Evolutionary conservation across 495 filamentous ascomycete genomes (phyloP), one percentile per base, ranked within the genome.

Genomic region (Hypoxylon intermedium): DNA sequence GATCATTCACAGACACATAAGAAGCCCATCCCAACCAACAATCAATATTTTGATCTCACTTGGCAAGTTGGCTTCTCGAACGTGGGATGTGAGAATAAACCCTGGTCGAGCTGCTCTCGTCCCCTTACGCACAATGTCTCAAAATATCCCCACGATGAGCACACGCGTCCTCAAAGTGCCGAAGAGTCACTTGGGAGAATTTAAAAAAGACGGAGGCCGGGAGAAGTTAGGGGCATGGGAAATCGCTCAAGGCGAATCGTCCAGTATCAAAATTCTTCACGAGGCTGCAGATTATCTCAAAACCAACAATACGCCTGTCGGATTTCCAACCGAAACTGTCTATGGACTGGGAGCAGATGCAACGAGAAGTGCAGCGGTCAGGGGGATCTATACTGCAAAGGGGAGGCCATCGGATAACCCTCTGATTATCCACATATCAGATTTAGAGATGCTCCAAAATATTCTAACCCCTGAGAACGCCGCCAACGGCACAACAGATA

Each of bases 311-410:
- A 77, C 83, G 20, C 92, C 93, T 13, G 90, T 99, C 36, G 95
- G 91, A 6, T 99, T 99, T 70, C 95, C 94, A 4, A 99, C 95
- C 0, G 94, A 99, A 75, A 99, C 94, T 5, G 94, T 99, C 7
- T 99, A 99, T 73, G 94, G 94, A 1, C 81, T 99, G 11, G 94
- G 92, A 43, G 94, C 93, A 15, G 94, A 98, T 77, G 95, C 94
- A 5, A 97, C 92, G 23, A 83, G 89, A 67, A 87, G 82, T 60
- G 77, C 74, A 31, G 88, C 93, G n/a, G 93, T 97, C n/a, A 82
- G 82, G 55, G 91, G 90, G 5, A 99, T 99, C 65, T 99, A 92
- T 74, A 77, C 81, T 12, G 92, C 92, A 6, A 99, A 99, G 74
- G 88, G 89, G 45, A 77, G 94, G 40, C 94, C 94, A 12, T 86